Evolutionary conservation across 306 rosid species (phyloP), one percentile per base, ranked within the genome.

Genomic region (Ceratonia siliqua): DNA sequence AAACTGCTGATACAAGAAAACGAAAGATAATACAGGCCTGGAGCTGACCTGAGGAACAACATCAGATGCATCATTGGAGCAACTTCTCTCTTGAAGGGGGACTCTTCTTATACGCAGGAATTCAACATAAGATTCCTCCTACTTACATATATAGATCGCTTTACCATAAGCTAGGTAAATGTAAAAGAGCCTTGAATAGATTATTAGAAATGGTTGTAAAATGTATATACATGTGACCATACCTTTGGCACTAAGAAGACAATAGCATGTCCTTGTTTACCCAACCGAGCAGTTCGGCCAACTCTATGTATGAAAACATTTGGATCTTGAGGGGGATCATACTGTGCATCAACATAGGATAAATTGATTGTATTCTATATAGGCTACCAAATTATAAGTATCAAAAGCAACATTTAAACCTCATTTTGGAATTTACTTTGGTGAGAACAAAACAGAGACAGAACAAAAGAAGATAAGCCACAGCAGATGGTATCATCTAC

Each of bases 321-420:
- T 46, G 97, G 99, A 77, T 94, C 93, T 89, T 92, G 95, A 46
- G 99, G 99, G 54, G 97, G 91, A 87, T 94, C 97, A 79, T 92
- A 94, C 99, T 90, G 90, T 76, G 64, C 13, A 66, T 42, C 62
- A 87, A 57, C 76, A 81, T 24, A 48, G 9, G 48, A 35, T 21
- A 30, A 14, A 20, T 24, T 43, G 56, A 62, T 18, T 9, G 28
- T 22, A 57, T 32, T 70, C 50, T 21, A 64, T 53, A 12, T 45
- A 9, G 36, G 70, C 15, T 53, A 6, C 25, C 50, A 62, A 36
- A 68, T 30, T 39, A 46, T 53, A 38, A 54, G 55, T 62, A 73
- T 41, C 38, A 73, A 83, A 55, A 50, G 62, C 27, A 64, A n/a
- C 41, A 54, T 35, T 55, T 54, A 15, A 62, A 74, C 48, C 50